phyloP scores from a whole-genome alignment of 768 basidiomycete species.

The Xerocomellus chrysenteron region DNA sequence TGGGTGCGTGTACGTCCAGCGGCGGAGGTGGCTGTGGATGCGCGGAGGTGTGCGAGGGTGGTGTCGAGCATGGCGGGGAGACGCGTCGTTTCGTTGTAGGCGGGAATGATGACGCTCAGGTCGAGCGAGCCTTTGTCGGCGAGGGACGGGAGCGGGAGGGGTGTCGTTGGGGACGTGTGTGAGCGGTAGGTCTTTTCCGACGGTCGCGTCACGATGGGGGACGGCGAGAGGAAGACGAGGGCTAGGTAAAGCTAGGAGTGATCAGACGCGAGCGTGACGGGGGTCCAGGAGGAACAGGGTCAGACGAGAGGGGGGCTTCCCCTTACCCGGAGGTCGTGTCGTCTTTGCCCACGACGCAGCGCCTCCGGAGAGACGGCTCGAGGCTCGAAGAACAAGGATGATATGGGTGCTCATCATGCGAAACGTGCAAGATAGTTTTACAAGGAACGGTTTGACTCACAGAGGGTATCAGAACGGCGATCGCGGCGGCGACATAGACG shows the following conservation, averaged over 20 bases:
- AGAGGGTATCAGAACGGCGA: too few species aligned
- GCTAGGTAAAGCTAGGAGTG: constrained; percentile 60
- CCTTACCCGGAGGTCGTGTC: constrained; percentile 56
- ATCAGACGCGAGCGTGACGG: constrained; percentile 6
- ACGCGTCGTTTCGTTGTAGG: constrained; percentile 84
- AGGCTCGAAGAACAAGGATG: constrained; percentile 95
- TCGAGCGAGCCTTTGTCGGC: constrained; percentile 60
- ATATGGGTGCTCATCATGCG: constrained; percentile 60
- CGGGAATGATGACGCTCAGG: constrained; percentile 83
- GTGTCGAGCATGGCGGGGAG: constrained; percentile 82
- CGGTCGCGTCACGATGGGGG: constrained; percentile 55
- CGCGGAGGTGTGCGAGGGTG: constrained; percentile 63
- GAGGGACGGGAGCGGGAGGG: constrained; percentile 55
- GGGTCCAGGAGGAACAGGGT: neutral
- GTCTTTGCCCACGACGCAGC: constrained; percentile 64
- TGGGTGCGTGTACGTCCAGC: constrained; percentile 40
- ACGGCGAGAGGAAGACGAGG: constrained; percentile 74
- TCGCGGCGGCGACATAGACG: constrained; percentile 2
- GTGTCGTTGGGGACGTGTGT: constrained; percentile 49
- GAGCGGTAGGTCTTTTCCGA: constrained; percentile 74
- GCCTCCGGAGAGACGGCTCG: constrained; percentile 47
- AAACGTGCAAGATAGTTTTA: too few species aligned
- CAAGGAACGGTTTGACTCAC: too few species aligned
- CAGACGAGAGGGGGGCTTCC: constrained; percentile 39
- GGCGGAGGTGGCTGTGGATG: constrained; percentile 6